Percentiles rank a stretch among this genome's conserved stretches.
Evolutionary conservation across 140 eudicot genomes (phyloP).

Genomic region (Senecio squalidus): DNA sequence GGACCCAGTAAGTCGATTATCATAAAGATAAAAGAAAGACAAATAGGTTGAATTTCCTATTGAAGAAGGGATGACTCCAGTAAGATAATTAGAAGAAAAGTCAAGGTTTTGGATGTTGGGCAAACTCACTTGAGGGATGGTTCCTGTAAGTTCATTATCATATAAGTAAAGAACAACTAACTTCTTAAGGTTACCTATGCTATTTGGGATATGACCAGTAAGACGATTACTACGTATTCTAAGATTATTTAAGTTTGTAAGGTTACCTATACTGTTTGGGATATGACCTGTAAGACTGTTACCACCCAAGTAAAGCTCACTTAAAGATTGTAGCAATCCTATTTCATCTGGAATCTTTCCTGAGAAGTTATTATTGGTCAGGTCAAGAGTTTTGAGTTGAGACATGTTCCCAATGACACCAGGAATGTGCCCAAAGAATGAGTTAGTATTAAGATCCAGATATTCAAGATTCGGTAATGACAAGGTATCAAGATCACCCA

Average conservation of each 20-base stretch:
- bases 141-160: slow-evolving; percentile 22
- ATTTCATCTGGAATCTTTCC: too few species aligned
- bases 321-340: too few species aligned
- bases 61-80: slow-evolving; percentile 38
- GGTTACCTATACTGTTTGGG: slow-evolving; percentile 5
- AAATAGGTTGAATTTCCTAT: slow-evolving; percentile 12
- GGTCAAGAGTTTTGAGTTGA: too few species aligned
- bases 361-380: slow-evolving; percentile 23
- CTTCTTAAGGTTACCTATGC: slow-evolving; percentile 16
- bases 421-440: too few species aligned
- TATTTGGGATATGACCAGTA: slow-evolving; percentile 17
- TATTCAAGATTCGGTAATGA: too few species aligned
- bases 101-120: slow-evolving; percentile 31
- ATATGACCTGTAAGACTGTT: too few species aligned
- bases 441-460: too few species aligned
- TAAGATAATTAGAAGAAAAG: slow-evolving; percentile 28
- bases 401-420: too few species aligned
- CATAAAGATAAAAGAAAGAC: not conserved
- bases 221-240: too few species aligned
- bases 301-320: slow-evolving; percentile 20
- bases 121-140: not conserved
- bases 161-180: slow-evolving; percentile 8
- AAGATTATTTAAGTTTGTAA: slow-evolving; percentile 21
- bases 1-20: slow-evolving; percentile 9
- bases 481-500: not conserved